Evolutionary conservation across 345 rosid genomes (phyloP), one percentile per base, ranked within the genome.

Genomic region (Limnanthes douglasii): DNA sequence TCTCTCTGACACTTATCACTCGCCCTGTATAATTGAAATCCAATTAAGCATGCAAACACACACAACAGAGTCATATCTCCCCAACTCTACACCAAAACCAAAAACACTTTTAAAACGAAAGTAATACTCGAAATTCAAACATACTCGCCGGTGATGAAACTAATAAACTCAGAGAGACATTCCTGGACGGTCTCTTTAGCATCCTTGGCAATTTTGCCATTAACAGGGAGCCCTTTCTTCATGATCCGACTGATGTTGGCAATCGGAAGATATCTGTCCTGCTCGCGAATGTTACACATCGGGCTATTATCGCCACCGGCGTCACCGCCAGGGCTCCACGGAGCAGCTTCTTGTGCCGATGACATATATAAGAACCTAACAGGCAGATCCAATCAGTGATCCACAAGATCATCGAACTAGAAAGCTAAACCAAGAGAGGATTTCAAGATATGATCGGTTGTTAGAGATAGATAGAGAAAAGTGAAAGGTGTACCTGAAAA

Each of bases 1-100:
- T 78, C 90, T 41, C 65, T 70, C 74, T 73, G 90, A 30, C 90
- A 78, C 70, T 78, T 78, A 49, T 78, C 83, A 54, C 90, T 73
- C 13, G 83, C 90, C 43, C 90, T 78, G 34, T 44, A 45, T 36
- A 34, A n/a, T n/a, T n/a, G n/a, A n/a, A n/a, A n/a, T n/a, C n/a
- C n/a, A n/a, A n/a, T n/a, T n/a, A n/a, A n/a, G n/a, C n/a, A n/a
- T n/a, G n/a, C n/a, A n/a, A n/a, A n/a, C n/a, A n/a, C n/a, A n/a
- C n/a, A n/a, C n/a, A n/a, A n/a, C n/a, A n/a, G n/a, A n/a, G n/a
- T n/a, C n/a, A n/a, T n/a, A n/a, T n/a, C n/a, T n/a, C n/a, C n/a
- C n/a, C n/a, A n/a, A n/a, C n/a, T n/a, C n/a, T n/a, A n/a, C n/a
- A n/a, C n/a, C n/a, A n/a, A n/a, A n/a, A n/a, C n/a, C n/a, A n/a